A percentile compares a stretch with the other conserved stretches of the same genome.
phyloP scores from a whole-genome alignment of 78 protist species.

The Dictyostelium brefeldianum region DNA sequence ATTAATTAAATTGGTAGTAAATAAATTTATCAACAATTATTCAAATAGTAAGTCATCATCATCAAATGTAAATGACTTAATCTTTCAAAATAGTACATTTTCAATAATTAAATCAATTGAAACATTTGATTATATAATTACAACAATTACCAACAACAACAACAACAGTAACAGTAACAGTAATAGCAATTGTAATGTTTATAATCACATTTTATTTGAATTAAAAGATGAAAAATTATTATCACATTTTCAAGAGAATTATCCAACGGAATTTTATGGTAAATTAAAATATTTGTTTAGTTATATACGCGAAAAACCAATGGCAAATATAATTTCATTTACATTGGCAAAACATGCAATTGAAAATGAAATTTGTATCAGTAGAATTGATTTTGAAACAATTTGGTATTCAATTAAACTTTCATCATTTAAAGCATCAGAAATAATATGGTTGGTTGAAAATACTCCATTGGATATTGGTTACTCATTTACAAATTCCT shows the following conservation, averaged over 20 bases:
- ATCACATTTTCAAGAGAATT: background rate
- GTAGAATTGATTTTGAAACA: too few relatives aligned
- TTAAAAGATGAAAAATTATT: background rate
- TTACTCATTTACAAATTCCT: too few relatives aligned
- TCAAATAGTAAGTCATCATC: background rate
- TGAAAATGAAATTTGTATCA: too few relatives aligned
- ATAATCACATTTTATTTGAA: background rate
- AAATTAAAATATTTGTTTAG: too few relatives aligned
- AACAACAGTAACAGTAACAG: background rate
- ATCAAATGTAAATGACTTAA: background rate
- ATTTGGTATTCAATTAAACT: too few relatives aligned
- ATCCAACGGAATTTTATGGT: background rate
- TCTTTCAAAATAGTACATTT: background rate
- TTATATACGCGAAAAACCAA: too few relatives aligned
- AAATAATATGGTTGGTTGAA: too few relatives aligned
- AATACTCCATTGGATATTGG: too few relatives aligned
- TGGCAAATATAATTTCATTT: too few relatives aligned
- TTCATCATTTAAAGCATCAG: too few relatives aligned
- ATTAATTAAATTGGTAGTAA: conserved; percentile 2
- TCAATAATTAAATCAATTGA: background rate
- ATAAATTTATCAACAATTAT: background rate
- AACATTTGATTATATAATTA: background rate
- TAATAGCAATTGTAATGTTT: background rate
- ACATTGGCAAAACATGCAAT: too few relatives aligned
- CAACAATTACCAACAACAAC: background rate